Base-by-base conservation (phyloP, 495 filamentous ascomycete genomes). In the Trichoderma orchidacearum region DNA sequence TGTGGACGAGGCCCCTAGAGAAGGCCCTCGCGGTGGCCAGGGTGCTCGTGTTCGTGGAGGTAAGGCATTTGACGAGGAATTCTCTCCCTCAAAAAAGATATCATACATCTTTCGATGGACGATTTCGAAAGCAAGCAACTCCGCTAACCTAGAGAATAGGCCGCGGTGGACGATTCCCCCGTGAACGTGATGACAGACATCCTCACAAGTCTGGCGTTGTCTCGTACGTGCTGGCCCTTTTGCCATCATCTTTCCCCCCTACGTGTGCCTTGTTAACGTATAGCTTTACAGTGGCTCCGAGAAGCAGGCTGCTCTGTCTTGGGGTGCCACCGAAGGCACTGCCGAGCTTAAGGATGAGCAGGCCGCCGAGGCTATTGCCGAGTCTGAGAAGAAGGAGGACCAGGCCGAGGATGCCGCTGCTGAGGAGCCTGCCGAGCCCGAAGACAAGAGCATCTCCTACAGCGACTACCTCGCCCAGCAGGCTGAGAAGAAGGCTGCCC, bases 221-320 rank as follows among this genome's bases (percentile, higher is more conserved):
- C 15, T 12, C 85, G 84, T 70, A 85, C 81, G 70, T 80, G 76
- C 63, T 78, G 79, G 65, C 78, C 79, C 63, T 83, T 77, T 89
- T 94, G n/a, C n/a, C n/a, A n/a, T 82, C 63, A 74, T 63, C 57
- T 58, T 32, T 30, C 50, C 56, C 34, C 41, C 53, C 53, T 57
- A n/a, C n/a, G 21, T 62, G 25, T 38, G 21, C 15, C 55, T 60
- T 48, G 65, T 45, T 18, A 6, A 28, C 9, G 6, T 15, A 17
- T 9, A 45, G 17, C 27, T 61, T 32, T 60, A 58, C 56, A 72
- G 90, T 62, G 90, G 94, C 63, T 86, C 90, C 64, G 87, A 89
- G 66, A 98, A 97, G 83, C 87, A 95, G 75, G 85, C 88, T 64
- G 83, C 81, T 66, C 87, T 89, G 67, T 86, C 88, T 60, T 98